Percentiles rank a stretch among this genome's conserved stretches.
phyloP scores from a whole-genome alignment of 2,329 filamentous ascomycete species.

The Penicillium hesseltinei region DNA sequence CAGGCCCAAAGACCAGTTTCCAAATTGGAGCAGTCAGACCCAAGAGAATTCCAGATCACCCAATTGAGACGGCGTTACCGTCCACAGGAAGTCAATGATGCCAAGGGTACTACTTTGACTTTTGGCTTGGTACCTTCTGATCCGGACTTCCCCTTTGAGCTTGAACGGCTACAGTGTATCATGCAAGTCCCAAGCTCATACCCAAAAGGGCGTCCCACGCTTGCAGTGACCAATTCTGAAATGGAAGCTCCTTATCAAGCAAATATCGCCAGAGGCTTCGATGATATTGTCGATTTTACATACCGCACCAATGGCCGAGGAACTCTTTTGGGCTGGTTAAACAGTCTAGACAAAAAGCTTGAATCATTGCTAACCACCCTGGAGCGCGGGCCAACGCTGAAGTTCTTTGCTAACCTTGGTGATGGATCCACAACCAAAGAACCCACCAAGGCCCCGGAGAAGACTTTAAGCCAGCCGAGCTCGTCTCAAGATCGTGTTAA shows the following conservation, averaged over 20 bases:
- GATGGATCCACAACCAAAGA: constrained; percentile 29
- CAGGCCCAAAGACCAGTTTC: constrained; percentile 64
- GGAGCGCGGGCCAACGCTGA: constrained; percentile 70
- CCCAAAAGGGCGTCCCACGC: constrained; percentile 55
- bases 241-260: constrained; percentile 71
- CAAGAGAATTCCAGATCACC: constrained; percentile 70
- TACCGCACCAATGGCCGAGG: constrained; percentile 42
- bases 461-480: neutral
- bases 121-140: constrained; percentile 72
- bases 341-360: constrained; percentile 69
- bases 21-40: constrained; percentile 62
- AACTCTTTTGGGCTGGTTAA: constrained; percentile 65
- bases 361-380: constrained; percentile 68
- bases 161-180: constrained; percentile 66
- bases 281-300: constrained; percentile 57
- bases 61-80: constrained; percentile 69
- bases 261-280: constrained; percentile 75
- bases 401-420: constrained; percentile 61
- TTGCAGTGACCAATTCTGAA: constrained; percentile 66
- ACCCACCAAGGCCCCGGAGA: constrained; percentile 6
- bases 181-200: constrained; percentile 65
- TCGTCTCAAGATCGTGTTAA: neutral
- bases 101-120: constrained; percentile 56
- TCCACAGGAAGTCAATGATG: constrained; percentile 46
- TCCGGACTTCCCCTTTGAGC: constrained; percentile 78